Base-by-base conservation (phyloP, 768 basidiomycete genomes). In the Xerocomellus amylosporus region DNA sequence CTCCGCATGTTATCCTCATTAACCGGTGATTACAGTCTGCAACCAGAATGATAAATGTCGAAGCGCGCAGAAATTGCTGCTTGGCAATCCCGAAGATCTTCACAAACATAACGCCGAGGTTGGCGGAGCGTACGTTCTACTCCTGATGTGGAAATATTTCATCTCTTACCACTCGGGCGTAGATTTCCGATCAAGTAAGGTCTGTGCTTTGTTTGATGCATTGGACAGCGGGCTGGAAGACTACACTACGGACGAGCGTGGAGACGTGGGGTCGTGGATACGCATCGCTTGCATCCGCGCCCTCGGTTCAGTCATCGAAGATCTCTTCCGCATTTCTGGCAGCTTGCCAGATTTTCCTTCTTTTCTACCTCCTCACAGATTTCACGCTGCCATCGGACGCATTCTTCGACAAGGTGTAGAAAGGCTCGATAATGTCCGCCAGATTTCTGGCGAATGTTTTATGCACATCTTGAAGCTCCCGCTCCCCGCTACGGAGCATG, bases 231-330 rank as follows among this genome's bases (percentile, higher is more conserved):
- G 92, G 4, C 71, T 99, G 49, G 77, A 83, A 19, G 95, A 99
- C 73, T 99, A 98, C 66, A 88, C 91, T 6, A 84, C 83, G 45
- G 96, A 99, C 67, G 90, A 97, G 67, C 85, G 96, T 59, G 96
- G 96, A 5, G 97, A 99, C 66, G 88, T 99, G 36, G 96, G 96
- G 39, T 98, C 96, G 2, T 97, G 94, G 93, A 81, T 94, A 48
- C 89, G 96, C 58, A 80, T 89, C 8, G 83, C 85, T 2, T 90
- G 87, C 62, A 79, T 94, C 47, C 77, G 76, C 43, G 87, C 87
- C 10, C 72, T 94, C 51, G 76, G 82, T 17, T 72, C 75, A 8
- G 71, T 84, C 54, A 73, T 80, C 41, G 74, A 78, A 61, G 73
- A 80, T 24, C 63, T 91, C 4, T 76, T 88, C 59, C 62, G 69